phyloP scores from a whole-genome alignment of 2,329 filamentous ascomycete genomes.

The Fusarium chaquense region DNA sequence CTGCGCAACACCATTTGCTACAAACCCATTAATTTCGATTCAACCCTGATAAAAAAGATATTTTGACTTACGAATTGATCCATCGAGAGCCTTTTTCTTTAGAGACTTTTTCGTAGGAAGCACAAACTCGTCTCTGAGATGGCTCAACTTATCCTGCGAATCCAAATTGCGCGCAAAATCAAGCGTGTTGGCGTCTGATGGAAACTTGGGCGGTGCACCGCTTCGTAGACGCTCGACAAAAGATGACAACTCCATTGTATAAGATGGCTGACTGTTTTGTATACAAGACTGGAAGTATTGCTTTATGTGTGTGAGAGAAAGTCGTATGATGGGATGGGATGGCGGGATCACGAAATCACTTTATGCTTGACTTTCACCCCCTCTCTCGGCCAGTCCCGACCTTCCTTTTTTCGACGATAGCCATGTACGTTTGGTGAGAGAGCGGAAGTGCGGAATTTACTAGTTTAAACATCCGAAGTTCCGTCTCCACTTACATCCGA shows the following conservation, averaged over 20 bases:
- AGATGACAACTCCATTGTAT: conserved; percentile 55
- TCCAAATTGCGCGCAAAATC: conserved; percentile 68
- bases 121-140: conserved; percentile 77
- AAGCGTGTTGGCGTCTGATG: conserved; percentile 59
- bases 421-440: not conserved
- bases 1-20: conserved; percentile 24
- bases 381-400: conserved; percentile 13
- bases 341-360: conserved; percentile 46
- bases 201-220: conserved; percentile 59
- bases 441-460: conserved; percentile 29
- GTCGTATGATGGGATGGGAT: conserved; percentile 42
- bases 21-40: rapidly evolving
- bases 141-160: conserved; percentile 68
- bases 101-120: conserved; percentile 81
- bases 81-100: conserved; percentile 69
- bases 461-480: conserved; percentile 48
- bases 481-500: conserved; percentile 43
- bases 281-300: not conserved
- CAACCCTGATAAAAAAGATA: rapidly evolving
- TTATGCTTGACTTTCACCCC: conserved; percentile 35
- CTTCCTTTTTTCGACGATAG: not conserved
- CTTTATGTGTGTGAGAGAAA: not conserved
- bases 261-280: not conserved
- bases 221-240: conserved; percentile 57
- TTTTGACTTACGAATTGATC: conserved; percentile 53